These are phyloP conservation scores for Schoenoplectus tabernaemontani DNA, from an alignment of 202 grass and related monocot species.

Conservation along the genomic window DNA sequence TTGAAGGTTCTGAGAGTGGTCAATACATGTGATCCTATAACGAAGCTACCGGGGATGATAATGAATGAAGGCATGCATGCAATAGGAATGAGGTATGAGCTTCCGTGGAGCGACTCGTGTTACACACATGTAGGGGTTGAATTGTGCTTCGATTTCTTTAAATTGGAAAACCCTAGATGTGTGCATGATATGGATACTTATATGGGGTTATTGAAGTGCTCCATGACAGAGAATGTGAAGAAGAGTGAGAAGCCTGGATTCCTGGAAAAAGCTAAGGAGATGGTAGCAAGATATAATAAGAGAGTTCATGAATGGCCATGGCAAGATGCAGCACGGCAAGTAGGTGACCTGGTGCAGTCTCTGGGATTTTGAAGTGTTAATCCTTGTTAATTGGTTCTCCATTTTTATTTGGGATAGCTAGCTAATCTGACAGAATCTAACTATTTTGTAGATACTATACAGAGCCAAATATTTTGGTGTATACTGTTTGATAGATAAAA, in stretches of 20 bases:
- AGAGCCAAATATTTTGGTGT: neutral
- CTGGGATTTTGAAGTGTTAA: constrained; percentile 41
- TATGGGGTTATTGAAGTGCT: constrained; percentile 39
- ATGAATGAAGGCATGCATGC: constrained; percentile 50
- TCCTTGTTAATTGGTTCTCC: neutral
- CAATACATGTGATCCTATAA: constrained; percentile 65
- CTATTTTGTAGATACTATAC: constrained; percentile 10
- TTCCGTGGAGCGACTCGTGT: constrained; percentile 41
- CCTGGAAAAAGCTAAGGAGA: constrained; percentile 9
- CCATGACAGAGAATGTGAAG: neutral
- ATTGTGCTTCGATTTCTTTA: constrained; percentile 51
- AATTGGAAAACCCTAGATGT: constrained; percentile 37
- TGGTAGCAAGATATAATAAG: neutral
- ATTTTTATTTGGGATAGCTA: neutral
- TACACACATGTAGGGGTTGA: constrained; percentile 86
- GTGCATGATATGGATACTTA: constrained; percentile 72
- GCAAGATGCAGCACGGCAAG: constrained; percentile 59
- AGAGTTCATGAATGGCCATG: constrained; percentile 27
- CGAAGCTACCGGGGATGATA: constrained; percentile 62
- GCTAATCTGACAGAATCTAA: neutral
- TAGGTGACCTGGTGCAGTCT: constrained; percentile 61
- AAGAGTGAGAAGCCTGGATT: neutral
- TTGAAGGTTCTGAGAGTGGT: constrained; percentile 63
- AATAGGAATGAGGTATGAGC: constrained; percentile 20
- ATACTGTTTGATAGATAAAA: neutral